phyloP scores from a whole-genome alignment of 352 stramenopile species.

The Globisporangium cylindrosporum region DNA sequence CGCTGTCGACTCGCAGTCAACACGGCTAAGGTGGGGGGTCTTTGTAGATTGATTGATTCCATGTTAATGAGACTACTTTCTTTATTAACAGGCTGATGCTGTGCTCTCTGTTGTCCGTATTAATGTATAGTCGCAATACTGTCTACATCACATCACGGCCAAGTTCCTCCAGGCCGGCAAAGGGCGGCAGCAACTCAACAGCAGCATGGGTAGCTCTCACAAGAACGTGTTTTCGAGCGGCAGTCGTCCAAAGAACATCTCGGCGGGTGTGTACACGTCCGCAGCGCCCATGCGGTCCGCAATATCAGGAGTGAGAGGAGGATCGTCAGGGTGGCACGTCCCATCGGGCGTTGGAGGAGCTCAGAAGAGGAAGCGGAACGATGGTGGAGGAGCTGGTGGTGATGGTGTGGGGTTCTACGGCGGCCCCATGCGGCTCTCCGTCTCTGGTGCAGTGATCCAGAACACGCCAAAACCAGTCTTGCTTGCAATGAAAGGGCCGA shows the following conservation, averaged over 20 bases:
- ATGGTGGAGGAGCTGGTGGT: constrained; percentile 9
- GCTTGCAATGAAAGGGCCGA: constrained; percentile 7
- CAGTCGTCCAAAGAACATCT: constrained; percentile 71
- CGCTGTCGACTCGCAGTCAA: constrained; percentile 75
- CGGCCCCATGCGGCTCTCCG: constrained; percentile 49
- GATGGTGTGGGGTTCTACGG: constrained; percentile 26
- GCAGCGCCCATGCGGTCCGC: constrained; percentile 15
- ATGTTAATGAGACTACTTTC: not conserved
- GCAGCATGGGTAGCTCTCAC: constrained; percentile 55
- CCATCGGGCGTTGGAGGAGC: constrained; percentile 16
- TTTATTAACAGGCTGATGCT: too few relatives aligned
- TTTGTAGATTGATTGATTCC: not conserved
- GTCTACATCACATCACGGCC: constrained; percentile 70
- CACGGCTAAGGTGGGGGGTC: constrained; percentile 48
- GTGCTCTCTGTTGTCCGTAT: not conserved
- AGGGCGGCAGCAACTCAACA: constrained; percentile 76
- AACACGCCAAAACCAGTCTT: constrained; percentile 7
- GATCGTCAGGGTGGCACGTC: constrained; percentile 16
- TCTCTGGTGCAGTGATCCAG: constrained; percentile 46
- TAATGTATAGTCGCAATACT: constrained; percentile 54
- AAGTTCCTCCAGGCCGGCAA: constrained; percentile 72
- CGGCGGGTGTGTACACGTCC: constrained; percentile 68
- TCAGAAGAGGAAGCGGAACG: constrained; percentile 59
- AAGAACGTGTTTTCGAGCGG: constrained; percentile 58
- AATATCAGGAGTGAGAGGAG: not conserved